Evolutionary conservation across 768 basidiomycete species (phyloP), one percentile per base, ranked within the genome.

Genomic region (Porphyrellus cyaneotinctus): DNA sequence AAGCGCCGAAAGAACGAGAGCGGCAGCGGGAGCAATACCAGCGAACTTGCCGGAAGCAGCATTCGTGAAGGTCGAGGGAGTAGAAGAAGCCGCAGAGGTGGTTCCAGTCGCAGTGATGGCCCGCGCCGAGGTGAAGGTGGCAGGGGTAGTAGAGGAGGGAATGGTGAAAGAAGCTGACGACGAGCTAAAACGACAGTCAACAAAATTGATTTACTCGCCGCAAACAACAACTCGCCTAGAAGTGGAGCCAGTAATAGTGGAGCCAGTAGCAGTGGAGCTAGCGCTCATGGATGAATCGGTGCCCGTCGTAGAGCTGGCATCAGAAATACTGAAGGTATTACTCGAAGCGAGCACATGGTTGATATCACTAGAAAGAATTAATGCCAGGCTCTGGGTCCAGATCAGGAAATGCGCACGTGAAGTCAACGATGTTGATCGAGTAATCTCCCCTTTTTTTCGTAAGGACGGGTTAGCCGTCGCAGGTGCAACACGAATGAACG

Each of bases 391-490:
- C 18, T 14, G 4, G 37, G 8, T 1, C 6, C 11, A 39, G 49
- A 53, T 0, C 26, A 2, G 15, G 35, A 42, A 48, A 39, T 0
- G 12, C 65, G 36, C 54, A 76, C 75, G 72, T 72, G 36, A 72
- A 56, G 49, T 77, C 70, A 9, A 82, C 71, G 1, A 79, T 75
- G 50, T 75, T 44, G 0, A 86, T 23, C 7, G 72, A 74, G 62
- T 87, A 87, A 9, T 72, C 74, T 43, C 43, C 64, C 9, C 82
- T 84, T 39, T 28, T 48, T 22, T 11, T 24, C 8, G 13, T 2
- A 24, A 35, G 7, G 43, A 15, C 17, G 1, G 2, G 43, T 54
- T 31, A 60, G 41, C 8, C 30, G 13, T 6, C 10, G 14, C 22
- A 31, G 35, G 11, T 12, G 36, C 6, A 6, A 17, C 10, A 2